Evolutionary conservation across 345 rosid genomes (phyloP), one percentile per base, ranked within the genome.

Genomic region (Zanthoxylum bungeanum): DNA sequence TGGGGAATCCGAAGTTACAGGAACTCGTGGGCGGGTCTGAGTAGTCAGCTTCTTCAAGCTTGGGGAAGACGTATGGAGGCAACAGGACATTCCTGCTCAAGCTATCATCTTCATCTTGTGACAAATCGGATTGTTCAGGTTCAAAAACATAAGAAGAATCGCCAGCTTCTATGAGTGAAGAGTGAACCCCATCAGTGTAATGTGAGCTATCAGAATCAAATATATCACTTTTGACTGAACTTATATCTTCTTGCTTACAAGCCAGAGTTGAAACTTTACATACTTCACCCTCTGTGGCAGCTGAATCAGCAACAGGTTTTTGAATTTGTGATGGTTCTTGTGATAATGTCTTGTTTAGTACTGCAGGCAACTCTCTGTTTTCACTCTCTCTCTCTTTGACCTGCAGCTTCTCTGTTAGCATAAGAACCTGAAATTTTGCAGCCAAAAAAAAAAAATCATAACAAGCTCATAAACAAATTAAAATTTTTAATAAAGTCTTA

Each of bases 101-200:
- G 66, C 69, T 60, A 70, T 88, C 89, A 24, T 83, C 89, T 60
- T 87, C 93, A 31, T 83, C 93, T 49, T 83, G 91, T 30, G 89
- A 83, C 34, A 69, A 60, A 71, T 86, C 93, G 1, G 89, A 83
- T 5, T 78, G 86, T 37, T 86, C 91, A 4, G 82, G 82, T 52
- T 84, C 86, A 57, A 88, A 82, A 7, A 63, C 69, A 62, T 70
- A 78, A 8, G 83, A 81, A 8, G 85, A 80, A 72, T 85, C 88
- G 2, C 73, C 78, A 5, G 82, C 82, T 69, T 82, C 90, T 60
- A 79, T 27, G 47, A 79, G 73, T 6, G 88, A 81, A 14, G 90
- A 83, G 53, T 78, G 85, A 51, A 79, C 86, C 33, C 87, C 87
- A 31, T 82, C 85, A 1, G 81, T 66, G 75, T 78, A 83, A 68